Percentiles rank a stretch among this genome's conserved stretches.
These are phyloP conservation scores for Neonectria magnoliae DNA, from an alignment of 2,329 filamentous ascomycete genomes.

Conservation along the genomic window DNA sequence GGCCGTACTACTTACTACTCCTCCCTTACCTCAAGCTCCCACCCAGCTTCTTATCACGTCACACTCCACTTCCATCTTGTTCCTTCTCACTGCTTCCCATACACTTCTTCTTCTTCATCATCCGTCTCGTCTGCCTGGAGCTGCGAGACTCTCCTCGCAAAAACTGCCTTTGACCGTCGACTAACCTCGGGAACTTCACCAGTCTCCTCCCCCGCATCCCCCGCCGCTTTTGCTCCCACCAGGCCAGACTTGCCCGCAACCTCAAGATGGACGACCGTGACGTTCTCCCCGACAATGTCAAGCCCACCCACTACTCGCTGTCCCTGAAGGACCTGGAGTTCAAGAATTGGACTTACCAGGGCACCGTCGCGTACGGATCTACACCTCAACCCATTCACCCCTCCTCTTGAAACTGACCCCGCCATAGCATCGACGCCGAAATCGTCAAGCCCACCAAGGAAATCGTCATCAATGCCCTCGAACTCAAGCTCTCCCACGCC, in stretches of 20 bases:
- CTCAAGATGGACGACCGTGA: conserved; percentile 67
- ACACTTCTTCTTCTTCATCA: conserved; percentile 1
- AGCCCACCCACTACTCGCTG: conserved; percentile 86
- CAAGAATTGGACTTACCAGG: conserved; percentile 78
- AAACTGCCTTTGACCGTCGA: conserved; percentile 19
- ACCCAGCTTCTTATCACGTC: conserved; percentile 25
- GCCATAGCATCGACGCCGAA: conserved; percentile 74
- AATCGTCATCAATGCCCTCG: conserved; percentile 85
- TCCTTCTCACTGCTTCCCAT: neutral
- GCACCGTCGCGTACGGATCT: conserved; percentile 69
- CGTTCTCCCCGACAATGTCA: conserved; percentile 71
- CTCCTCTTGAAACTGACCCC: conserved; percentile 22
- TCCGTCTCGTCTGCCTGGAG: conserved; percentile 30
- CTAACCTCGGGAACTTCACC: conserved; percentile 18
- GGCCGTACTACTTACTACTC: conserved; percentile 4
- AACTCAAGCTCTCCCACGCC: conserved; percentile 77
- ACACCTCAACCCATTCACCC: conserved; percentile 19
- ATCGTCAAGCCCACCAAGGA: conserved; percentile 77
- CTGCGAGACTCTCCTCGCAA: conserved; percentile 18
- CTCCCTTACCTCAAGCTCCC: conserved; percentile 14
- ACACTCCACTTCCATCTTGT: neutral
- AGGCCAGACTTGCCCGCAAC: conserved; percentile 48
- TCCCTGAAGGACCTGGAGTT: conserved; percentile 87
- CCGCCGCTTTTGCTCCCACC: conserved; percentile 49
- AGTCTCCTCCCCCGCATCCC: conserved; percentile 42